Conservation (phyloP, 805 yeast genomes). For the Suhomyces emberorum region DNA sequence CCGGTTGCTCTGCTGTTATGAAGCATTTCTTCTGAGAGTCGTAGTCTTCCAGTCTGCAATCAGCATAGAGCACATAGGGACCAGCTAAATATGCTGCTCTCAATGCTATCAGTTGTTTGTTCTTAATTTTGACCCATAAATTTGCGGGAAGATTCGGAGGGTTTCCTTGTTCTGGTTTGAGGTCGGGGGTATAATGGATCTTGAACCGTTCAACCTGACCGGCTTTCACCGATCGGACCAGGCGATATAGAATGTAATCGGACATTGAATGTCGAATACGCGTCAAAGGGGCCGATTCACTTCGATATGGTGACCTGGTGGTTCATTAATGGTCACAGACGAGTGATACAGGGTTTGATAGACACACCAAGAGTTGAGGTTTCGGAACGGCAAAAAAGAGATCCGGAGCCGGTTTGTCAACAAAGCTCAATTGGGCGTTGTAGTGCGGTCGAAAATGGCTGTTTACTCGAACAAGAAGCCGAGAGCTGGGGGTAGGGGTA, state of each 20-base stretch:
- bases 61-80: slow-evolving; percentile 83
- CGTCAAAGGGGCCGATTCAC: too few species aligned
- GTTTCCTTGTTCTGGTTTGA: slow-evolving; percentile 8
- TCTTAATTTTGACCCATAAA: slow-evolving; percentile 59
- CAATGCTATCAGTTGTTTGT: slow-evolving; percentile 66
- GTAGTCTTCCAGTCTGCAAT: slow-evolving; percentile 68
- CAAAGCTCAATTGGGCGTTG: too few species aligned
- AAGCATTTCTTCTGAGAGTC: slow-evolving; percentile 50
- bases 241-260: slow-evolving; percentile 29
- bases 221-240: slow-evolving; percentile 45
- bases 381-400: too few species aligned
- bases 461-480: too few species aligned
- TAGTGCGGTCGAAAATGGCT: too few species aligned
- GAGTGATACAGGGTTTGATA: too few species aligned
- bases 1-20: slow-evolving; percentile 75
- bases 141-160: slow-evolving; percentile 18
- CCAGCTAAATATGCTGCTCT: slow-evolving; percentile 87
- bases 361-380: too few species aligned
- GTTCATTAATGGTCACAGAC: too few species aligned
- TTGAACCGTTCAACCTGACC: slow-evolving; percentile 60
- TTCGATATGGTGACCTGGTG: too few species aligned
- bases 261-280: too few species aligned
- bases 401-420: too few species aligned
- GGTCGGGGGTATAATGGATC: slow-evolving; percentile 46
- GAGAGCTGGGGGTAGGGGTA: too few species aligned